Percentiles rank a stretch among this genome's conserved stretches.
These are phyloP conservation scores for Coniferiporia weirii DNA, from an alignment of 1,284 basidiomycete species.

Conservation along the genomic window DNA sequence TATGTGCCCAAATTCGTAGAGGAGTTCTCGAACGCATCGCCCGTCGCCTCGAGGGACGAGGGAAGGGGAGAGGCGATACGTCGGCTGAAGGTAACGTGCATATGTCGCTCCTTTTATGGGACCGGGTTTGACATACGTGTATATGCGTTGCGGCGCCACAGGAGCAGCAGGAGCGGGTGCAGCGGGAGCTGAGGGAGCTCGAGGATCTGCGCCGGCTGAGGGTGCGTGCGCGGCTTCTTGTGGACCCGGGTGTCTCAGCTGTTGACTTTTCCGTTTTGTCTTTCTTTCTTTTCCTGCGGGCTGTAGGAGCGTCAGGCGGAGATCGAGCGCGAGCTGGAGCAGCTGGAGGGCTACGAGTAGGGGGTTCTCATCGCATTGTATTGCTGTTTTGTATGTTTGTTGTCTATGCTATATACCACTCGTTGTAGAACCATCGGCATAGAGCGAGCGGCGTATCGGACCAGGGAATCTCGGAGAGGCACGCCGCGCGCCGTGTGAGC, in stretches of 20 bases:
- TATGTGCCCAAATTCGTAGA: slow-evolving; percentile 11
- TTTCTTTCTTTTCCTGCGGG: not conserved
- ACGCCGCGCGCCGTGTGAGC: not conserved
- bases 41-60: not conserved
- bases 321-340: slow-evolving; percentile 3
- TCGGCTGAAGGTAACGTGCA: slow-evolving; percentile 1
- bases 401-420: too few relatives aligned
- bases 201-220: not conserved
- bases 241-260: not conserved
- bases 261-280: not conserved
- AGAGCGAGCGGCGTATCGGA: too few relatives aligned
- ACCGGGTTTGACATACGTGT: slow-evolving; percentile 1
- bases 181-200: slow-evolving; percentile 19
- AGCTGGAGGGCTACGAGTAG: slow-evolving; percentile 9
- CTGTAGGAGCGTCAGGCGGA: slow-evolving; percentile 10
- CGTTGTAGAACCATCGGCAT: too few relatives aligned
- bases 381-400: not conserved
- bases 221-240: not conserved
- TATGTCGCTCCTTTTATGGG: not conserved
- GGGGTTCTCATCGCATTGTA: not conserved
- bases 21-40: not conserved
- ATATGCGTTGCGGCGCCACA: not conserved
- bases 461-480: too few relatives aligned
- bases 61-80: slow-evolving; percentile 10
- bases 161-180: slow-evolving; percentile 38